Percentiles rank a stretch among this genome's conserved stretches.
Conservation (phyloP, 441 rosid genomes). For the Macaranga tanarius region DNA sequence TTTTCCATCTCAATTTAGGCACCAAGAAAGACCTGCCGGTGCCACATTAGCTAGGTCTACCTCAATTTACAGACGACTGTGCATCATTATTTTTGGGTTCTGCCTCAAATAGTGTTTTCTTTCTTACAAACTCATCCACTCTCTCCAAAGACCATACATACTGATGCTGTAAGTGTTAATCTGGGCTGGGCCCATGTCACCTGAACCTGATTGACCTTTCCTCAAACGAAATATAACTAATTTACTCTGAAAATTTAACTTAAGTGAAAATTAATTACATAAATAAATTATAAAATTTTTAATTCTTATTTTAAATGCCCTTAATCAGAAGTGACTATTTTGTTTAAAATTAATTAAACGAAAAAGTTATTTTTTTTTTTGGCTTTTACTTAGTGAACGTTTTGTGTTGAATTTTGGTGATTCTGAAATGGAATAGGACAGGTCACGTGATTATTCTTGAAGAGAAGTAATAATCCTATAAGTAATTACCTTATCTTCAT, state of each 20-base stretch:
- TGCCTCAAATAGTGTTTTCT: not conserved
- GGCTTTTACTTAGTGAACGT: not conserved
- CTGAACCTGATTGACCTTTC: not conserved
- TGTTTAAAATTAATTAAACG: too few species aligned
- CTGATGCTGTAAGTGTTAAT: not conserved
- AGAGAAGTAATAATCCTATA: conserved; percentile 8
- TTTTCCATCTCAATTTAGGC: too few species aligned
- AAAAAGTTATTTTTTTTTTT: too few species aligned
- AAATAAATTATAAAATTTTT: too few species aligned
- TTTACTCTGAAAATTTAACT: too few species aligned
- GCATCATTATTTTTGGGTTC: not conserved
- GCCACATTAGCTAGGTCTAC: not conserved
- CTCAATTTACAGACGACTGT: not conserved
- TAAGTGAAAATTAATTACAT: too few species aligned
- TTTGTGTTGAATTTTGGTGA: too few species aligned
- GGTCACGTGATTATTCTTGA: conserved; percentile 10
- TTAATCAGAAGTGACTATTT: too few species aligned
- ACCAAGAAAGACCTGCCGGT: too few species aligned
- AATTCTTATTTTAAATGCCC: too few species aligned
- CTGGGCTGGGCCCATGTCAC: not conserved
- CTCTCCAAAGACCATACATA: not conserved
- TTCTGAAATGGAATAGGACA: not conserved
- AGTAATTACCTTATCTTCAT: not conserved
- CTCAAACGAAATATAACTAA: not conserved
- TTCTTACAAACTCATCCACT: not conserved